Conservation (phyloP, 306 rosid genomes). For the Boehmeria nivea region DNA sequence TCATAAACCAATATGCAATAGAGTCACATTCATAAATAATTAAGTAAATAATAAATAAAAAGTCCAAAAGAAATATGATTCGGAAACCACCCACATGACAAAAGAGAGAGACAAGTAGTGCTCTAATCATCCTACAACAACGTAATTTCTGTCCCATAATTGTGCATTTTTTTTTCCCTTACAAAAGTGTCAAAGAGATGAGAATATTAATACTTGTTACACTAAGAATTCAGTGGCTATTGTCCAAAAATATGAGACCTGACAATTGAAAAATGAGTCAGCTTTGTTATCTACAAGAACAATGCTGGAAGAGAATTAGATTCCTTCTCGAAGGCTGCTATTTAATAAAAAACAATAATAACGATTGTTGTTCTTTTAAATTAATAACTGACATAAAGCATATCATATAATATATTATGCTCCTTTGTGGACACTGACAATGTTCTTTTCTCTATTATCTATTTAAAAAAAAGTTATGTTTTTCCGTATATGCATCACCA, state of each 20-base stretch:
- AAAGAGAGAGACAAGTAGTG: not conserved
- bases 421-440: too few relatives aligned
- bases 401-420: too few relatives aligned
- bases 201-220: not conserved
- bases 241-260: slow-evolving; percentile 1
- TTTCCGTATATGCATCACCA: too few relatives aligned
- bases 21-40: not conserved
- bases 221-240: not conserved
- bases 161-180: too few relatives aligned
- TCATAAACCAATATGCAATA: not conserved
- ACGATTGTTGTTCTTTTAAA: too few relatives aligned
- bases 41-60: not conserved
- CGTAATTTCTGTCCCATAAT: not conserved
- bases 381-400: too few relatives aligned
- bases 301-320: not conserved
- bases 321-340: not conserved
- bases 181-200: too few relatives aligned
- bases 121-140: not conserved
- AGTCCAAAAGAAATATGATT: not conserved
- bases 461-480: too few relatives aligned
- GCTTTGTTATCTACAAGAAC: not conserved
- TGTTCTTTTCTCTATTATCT: too few relatives aligned
- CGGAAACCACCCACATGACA: slow-evolving; percentile 7
- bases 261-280: not conserved
- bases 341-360: not conserved